A percentile compares a stretch with the other conserved stretches of the same genome.
Conservation (phyloP, 2,329 filamentous ascomycete species). For the Teratosphaeriaceae sp. region DNA sequence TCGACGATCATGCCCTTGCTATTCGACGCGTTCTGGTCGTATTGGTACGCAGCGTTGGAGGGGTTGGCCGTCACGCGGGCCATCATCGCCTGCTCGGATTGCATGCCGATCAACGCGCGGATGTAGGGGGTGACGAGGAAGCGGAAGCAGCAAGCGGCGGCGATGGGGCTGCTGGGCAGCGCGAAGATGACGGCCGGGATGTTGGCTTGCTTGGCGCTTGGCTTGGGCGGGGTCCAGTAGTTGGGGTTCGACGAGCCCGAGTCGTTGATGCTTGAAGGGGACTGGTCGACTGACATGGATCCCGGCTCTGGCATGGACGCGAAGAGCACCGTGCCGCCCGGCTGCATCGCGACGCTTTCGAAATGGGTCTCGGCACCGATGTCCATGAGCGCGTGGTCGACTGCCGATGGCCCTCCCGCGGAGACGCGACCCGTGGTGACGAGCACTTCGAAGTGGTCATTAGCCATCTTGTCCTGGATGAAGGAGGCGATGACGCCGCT, state of each 20-base stretch:
- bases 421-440: slow-evolving; percentile 1
- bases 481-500: neutral
- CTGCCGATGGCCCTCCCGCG: neutral
- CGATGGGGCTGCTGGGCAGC: slow-evolving; percentile 5
- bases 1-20: neutral
- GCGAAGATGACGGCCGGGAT: slow-evolving; percentile 2
- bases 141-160: slow-evolving; percentile 5
- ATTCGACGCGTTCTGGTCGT: neutral
- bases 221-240: neutral
- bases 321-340: slow-evolving; percentile 1
- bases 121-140: slow-evolving; percentile 9
- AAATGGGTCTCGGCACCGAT: slow-evolving; percentile 4
- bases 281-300: neutral
- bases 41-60: neutral
- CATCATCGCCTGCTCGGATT: slow-evolving; percentile 2
- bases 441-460: slow-evolving; percentile 3
- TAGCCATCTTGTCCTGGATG: slow-evolving; percentile 2
- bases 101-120: slow-evolving; percentile 3
- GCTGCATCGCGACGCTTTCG: slow-evolving; percentile 2
- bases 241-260: neutral
- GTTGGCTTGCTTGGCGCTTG: neutral
- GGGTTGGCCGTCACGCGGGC: neutral
- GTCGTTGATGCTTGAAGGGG: neutral
- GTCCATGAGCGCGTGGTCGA: no score
- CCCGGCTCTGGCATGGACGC: slow-evolving; percentile 1